Conservation (phyloP, 331 rosid genomes). For the Rosa hybrid region DNA sequence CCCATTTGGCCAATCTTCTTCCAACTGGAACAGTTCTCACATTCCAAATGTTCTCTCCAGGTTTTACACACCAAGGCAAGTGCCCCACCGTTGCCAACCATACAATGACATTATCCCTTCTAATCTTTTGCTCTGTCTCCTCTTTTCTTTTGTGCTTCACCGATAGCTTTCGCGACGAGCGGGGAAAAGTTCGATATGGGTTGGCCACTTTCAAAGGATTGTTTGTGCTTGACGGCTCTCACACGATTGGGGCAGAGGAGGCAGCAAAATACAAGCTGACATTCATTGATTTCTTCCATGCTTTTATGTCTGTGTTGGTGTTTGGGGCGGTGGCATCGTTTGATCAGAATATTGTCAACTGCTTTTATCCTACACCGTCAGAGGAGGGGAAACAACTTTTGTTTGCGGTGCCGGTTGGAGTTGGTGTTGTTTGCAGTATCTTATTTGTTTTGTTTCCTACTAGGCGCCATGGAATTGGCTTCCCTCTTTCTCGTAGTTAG, state of each 20-base stretch:
- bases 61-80: conserved; percentile 60
- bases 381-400: conserved; percentile 51
- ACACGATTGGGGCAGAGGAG: conserved; percentile 25
- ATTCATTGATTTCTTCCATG: conserved; percentile 69
- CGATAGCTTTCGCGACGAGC: conserved; percentile 61
- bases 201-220: conserved; percentile 60
- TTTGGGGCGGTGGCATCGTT: conserved; percentile 64
- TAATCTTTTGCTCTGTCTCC: conserved; percentile 42
- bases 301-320: conserved; percentile 50
- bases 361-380: conserved; percentile 65
- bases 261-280: conserved; percentile 41
- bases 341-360: conserved; percentile 57
- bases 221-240: conserved; percentile 60
- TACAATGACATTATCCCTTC: conserved; percentile 29
- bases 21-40: conserved; percentile 75
- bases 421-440: conserved; percentile 54
- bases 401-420: conserved; percentile 47
- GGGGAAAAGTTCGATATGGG: conserved; percentile 78
- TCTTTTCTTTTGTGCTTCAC: conserved; percentile 67
- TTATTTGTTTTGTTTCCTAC: conserved; percentile 55
- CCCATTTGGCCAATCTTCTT: conserved; percentile 67
- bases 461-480: conserved; percentile 79
- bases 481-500: conserved; percentile 70
- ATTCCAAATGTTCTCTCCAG: conserved; percentile 62
- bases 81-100: conserved; percentile 43